These are phyloP conservation scores for Malus hybrid DNA, from an alignment of 331 rosid genomes.

Conservation along the genomic window DNA sequence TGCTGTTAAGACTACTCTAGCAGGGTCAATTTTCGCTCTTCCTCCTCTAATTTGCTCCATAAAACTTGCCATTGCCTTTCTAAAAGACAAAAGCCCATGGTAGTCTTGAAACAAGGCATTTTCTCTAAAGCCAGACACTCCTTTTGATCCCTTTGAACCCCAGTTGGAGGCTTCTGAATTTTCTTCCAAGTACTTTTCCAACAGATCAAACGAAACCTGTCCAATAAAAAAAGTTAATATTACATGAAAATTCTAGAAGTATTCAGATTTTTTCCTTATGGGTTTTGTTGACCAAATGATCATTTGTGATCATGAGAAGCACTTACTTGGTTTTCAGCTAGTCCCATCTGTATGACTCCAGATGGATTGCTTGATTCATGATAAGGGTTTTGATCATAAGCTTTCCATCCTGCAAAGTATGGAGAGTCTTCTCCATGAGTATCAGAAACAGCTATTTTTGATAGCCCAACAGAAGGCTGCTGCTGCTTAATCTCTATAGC, in stretches of 20 bases:
- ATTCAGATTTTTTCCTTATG: neutral
- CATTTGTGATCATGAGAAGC: neutral
- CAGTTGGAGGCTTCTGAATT: slow-evolving; percentile 42
- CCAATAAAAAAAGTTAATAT: neutral
- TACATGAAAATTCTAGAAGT: neutral
- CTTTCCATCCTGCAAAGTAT: slow-evolving; percentile 97
- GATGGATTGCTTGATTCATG: slow-evolving; percentile 54
- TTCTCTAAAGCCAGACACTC: slow-evolving; percentile 49
- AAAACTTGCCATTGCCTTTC: slow-evolving; percentile 90
- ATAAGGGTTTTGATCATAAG: slow-evolving; percentile 79
- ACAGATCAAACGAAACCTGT: slow-evolving; percentile 86
- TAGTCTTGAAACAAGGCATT: slow-evolving; percentile 93
- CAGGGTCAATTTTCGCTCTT: slow-evolving; percentile 61
- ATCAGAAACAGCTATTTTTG: slow-evolving; percentile 63
- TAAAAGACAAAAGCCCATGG: slow-evolving; percentile 69
- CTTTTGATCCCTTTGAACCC: slow-evolving; percentile 53
- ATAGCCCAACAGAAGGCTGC: slow-evolving; percentile 46
- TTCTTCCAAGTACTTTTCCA: slow-evolving; percentile 63
- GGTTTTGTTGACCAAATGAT: neutral
- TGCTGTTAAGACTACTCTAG: slow-evolving; percentile 76
- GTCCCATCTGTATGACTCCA: slow-evolving; percentile 92
- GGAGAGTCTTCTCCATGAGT: slow-evolving; percentile 97
- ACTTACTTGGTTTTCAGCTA: slow-evolving; percentile 95
- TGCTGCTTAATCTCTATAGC: slow-evolving; percentile 46
- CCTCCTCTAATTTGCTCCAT: slow-evolving; percentile 79